Evolutionary conservation across 2,329 filamentous ascomycete genomes (phyloP), one percentile per base, ranked within the genome.

Genomic region (Cryphonectria parasitica): DNA sequence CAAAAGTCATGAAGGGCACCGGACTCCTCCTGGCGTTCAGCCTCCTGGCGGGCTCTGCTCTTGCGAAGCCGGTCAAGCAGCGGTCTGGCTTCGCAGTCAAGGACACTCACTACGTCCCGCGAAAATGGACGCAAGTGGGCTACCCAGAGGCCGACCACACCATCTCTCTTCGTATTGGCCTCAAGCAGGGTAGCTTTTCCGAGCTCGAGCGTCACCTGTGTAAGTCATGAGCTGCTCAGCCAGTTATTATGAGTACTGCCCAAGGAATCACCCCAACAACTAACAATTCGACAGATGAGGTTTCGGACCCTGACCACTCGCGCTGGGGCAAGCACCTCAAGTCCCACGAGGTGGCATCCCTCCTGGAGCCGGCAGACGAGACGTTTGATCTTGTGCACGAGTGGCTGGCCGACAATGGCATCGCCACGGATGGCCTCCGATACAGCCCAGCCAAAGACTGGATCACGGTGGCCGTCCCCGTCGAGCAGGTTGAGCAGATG

Each of bases 161-260:
- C 45, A 83, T 90, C 71, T 79, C 87, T 49, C 78, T 90, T 63
- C 84, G 88, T 65, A 89, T 90, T 75, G 88, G 85, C 41, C 77
- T 90, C 71, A 89, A 86, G 80, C 88, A 90, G 76, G 81, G 82
- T 70, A 84, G 85, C 60, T 87, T 89, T 69, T 82, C 82, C 25
- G 84, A 86, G 73, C 79, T 90, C 28, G 86, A 89, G 76, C 81
- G 82, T 71, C 86, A 88, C 74, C 79, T 89, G 7, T 81, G 66
- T 68, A 54, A 62, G 66, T 39, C 36, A 39, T 39, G 36, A 39
- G 36, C 36, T 10, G 10, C 0, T 13, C 2, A 13, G 36, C 34
- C 1, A 34, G 34, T 34, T 34, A 6, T 2, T 34, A 34, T 6
- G 34, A 34, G 34, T 34, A n/a, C 6, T 34, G 1, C 34, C 6